Base-by-base conservation (phyloP, 495 filamentous ascomycete genomes). In the Trichocladium antarcticum region DNA sequence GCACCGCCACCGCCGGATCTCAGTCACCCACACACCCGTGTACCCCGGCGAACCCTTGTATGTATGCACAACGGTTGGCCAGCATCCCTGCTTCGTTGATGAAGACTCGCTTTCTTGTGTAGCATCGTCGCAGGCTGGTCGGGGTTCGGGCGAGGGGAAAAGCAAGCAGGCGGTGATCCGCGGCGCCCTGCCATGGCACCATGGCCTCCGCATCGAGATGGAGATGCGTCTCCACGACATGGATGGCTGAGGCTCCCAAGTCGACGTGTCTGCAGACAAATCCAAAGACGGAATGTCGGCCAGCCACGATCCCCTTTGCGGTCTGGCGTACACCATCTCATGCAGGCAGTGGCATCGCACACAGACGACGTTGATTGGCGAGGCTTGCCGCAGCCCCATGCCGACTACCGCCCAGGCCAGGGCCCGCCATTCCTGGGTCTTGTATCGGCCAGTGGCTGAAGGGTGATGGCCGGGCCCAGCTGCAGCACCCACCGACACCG, bases 401-500 rank as follows among this genome's bases (percentile, higher is more conserved):
- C 45, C 44, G 50, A 48, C 32, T 39, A 40, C 22, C 36, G 14
- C 35, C 47, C 50, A 50, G 43, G 43, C 31, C 28, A 19, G 19
- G 37, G 34, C 6, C 43, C n/a, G 6, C 34, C 45, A 22, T 43
- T 21, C 43, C 42, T 40, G 29, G 38, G 28, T 50, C 39, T 16
- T 40, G 44, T 43, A 47, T 36, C 32, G 52, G 47, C 45, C 54
- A 50, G 45, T 49, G n/a, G 37, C 37, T 20, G 37, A 24, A 38
- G 21, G 1, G 22, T 52, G 44, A 59, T 57, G 22, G 50, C 35
- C 43, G 42, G 45, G 29, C 15, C 40, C n/a, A 38, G 5, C 22
- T 59, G 57, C 57, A 56, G 28, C 22, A 16, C 31, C 17, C 22
- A 6, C 37, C 37, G 41, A 51, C 31, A 4, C 17, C 55, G 35